Evolutionary conservation across 148 eudicot species (phyloP).

Genomic region (Mesembryanthemum crystallinum): DNA sequence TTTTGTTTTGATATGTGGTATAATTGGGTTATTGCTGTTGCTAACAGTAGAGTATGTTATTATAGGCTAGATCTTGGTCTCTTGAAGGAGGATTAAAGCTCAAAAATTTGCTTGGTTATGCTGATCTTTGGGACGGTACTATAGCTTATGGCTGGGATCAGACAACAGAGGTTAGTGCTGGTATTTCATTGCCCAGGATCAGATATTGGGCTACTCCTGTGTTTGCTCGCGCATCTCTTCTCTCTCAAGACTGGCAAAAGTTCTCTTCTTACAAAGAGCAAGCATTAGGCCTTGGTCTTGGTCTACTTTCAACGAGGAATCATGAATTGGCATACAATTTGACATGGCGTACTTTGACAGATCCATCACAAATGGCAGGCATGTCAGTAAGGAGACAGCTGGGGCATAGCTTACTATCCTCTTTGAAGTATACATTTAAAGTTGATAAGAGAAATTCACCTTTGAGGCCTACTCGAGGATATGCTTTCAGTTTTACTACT

Average conservation of each 20-base stretch:
- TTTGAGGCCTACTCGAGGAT: constrained; percentile 85
- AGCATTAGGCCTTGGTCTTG: constrained; percentile 65
- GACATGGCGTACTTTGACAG: constrained; percentile 79
- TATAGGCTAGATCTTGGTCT: constrained; percentile 85
- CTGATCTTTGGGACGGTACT: constrained; percentile 88
- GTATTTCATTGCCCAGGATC: constrained; percentile 73
- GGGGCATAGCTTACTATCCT: constrained; percentile 81
- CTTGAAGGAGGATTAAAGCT: constrained; percentile 76
- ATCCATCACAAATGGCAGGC: constrained; percentile 89
- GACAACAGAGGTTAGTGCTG: constrained; percentile 72
- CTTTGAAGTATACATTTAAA: constrained; percentile 77
- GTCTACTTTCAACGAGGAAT: constrained; percentile 61
- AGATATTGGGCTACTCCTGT: constrained; percentile 53
- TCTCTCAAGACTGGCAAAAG: constrained; percentile 88
- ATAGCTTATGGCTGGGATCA: constrained; percentile 83
- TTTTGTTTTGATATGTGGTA: constrained; percentile 5
- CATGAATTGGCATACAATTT: constrained; percentile 79
- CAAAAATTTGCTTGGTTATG: constrained; percentile 78
- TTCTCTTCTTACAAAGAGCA: constrained; percentile 85
- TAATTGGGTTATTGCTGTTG: constrained; percentile 4
- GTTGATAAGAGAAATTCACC: constrained; percentile 76
- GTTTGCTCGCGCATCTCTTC: constrained; percentile 67
- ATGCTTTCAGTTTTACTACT: constrained; percentile 76
- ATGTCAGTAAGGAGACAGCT: constrained; percentile 82
- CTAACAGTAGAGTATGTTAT: constrained; percentile 25